phyloP scores from a whole-genome alignment of 768 basidiomycete genomes.

The Peribolospora baueri region DNA sequence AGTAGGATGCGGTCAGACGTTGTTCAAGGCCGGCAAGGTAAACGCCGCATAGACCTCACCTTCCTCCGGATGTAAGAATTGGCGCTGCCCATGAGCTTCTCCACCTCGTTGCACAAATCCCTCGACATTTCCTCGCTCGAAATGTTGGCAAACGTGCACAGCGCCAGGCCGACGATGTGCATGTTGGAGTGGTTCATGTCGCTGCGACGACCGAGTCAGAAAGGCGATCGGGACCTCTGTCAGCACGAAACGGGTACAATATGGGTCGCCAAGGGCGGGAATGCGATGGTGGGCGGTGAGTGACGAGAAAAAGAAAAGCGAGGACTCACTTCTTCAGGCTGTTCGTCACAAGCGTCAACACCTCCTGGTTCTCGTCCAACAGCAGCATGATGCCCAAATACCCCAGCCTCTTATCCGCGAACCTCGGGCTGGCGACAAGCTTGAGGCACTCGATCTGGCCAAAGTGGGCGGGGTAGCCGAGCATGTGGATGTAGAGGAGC shows the following conservation, averaged over 20 bases:
- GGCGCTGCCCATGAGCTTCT: slow-evolving; percentile 85
- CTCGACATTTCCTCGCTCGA: slow-evolving; percentile 99
- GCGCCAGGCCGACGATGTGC: slow-evolving; percentile 89
- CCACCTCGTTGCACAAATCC: slow-evolving; percentile 90
- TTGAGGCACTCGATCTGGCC: slow-evolving; percentile 96
- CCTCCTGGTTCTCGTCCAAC: slow-evolving; percentile 92
- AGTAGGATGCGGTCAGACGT: background rate
- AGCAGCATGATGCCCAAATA: slow-evolving; percentile 96
- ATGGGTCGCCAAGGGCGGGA: background rate
- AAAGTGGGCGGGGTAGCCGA: slow-evolving; percentile 93
- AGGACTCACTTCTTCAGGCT: slow-evolving; percentile 77
- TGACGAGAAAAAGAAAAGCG: background rate
- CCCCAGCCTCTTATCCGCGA: slow-evolving; percentile 84
- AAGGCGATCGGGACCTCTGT: background rate
- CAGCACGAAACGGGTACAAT: slow-evolving; percentile 2
- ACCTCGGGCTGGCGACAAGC: slow-evolving; percentile 51
- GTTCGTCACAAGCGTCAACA: slow-evolving; percentile 88
- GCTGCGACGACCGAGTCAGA: slow-evolving; percentile 24
- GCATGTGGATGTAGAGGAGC: slow-evolving; percentile 94
- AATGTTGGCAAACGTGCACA: slow-evolving; percentile 96
- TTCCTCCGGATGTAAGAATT: slow-evolving; percentile 99
- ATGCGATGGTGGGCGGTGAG: background rate
- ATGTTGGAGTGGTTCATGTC: slow-evolving; percentile 99
- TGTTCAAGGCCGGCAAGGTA: background rate
- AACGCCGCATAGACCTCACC: slow-evolving; percentile 26